These are phyloP conservation scores for Cyclocybe cylindracea DNA, from an alignment of 768 basidiomycete species.

Conservation along the genomic window DNA sequence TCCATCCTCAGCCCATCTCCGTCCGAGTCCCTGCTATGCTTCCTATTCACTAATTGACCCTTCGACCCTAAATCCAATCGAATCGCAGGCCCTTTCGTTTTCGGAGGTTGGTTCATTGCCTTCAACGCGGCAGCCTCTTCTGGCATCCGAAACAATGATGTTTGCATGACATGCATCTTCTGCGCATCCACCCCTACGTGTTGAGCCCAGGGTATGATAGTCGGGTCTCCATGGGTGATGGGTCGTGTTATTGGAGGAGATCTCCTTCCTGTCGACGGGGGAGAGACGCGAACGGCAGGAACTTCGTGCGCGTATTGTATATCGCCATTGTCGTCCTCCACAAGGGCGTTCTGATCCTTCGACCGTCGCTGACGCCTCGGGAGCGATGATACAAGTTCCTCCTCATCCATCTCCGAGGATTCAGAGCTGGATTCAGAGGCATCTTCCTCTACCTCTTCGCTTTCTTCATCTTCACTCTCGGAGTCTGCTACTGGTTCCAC, in stretches of 20 bases:
- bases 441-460: constrained; percentile 29
- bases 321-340: constrained; percentile 58
- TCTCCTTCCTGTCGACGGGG: constrained; percentile 30
- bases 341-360: constrained; percentile 45
- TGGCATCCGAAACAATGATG: constrained; percentile 77
- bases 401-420: constrained; percentile 53
- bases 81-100: constrained; percentile 26
- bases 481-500: constrained; percentile 28
- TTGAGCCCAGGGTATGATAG: constrained; percentile 70
- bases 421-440: constrained; percentile 35
- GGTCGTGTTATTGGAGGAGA: constrained; percentile 31
- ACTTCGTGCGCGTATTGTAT: constrained; percentile 46
- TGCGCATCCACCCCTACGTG: constrained; percentile 80
- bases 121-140: constrained; percentile 71
- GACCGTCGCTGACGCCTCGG: constrained; percentile 19
- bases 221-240: constrained; percentile 38
- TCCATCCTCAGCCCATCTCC: constrained; percentile 66
- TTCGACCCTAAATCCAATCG: constrained; percentile 35
- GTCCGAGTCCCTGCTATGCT: constrained; percentile 79
- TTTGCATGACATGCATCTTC: constrained; percentile 93
- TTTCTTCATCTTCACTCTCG: constrained; percentile 7
- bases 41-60: constrained; percentile 49
- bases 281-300: constrained; percentile 29
- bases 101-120: constrained; percentile 45
- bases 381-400: constrained; percentile 37